A percentile compares a stretch with the other conserved stretches of the same genome.
These are phyloP conservation scores for Bauhinia variegata DNA, from an alignment of 306 rosid genomes.

Conservation along the genomic window DNA sequence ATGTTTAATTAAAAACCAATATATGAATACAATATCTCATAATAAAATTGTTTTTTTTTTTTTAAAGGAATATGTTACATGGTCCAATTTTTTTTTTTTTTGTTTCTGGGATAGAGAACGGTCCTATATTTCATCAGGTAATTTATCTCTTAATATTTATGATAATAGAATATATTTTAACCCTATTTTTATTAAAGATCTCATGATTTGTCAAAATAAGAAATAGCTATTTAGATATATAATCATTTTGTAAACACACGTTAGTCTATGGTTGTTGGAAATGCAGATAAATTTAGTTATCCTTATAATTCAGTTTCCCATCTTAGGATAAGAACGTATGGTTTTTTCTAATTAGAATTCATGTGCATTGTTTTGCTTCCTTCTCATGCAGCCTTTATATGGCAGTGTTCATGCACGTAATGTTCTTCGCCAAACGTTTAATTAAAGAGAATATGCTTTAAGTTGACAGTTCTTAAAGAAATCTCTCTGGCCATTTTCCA, in stretches of 20 bases:
- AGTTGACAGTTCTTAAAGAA: conserved; percentile 48
- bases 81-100: too few species aligned
- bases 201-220: background rate
- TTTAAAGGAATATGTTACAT: too few species aligned
- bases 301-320: conserved; percentile 27
- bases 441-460: conserved; percentile 59
- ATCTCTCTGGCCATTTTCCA: conserved; percentile 35
- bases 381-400: conserved; percentile 38
- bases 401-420: conserved; percentile 50
- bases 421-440: conserved; percentile 22
- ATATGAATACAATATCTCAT: too few species aligned
- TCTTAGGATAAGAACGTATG: conserved; percentile 40
- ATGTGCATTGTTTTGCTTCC: too few species aligned
- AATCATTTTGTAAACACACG: conserved; percentile 33
- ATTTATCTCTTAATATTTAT: too few species aligned
- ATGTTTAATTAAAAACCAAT: too few species aligned
- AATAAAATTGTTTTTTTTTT: too few species aligned
- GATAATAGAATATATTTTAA: too few species aligned
- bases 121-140: too few species aligned
- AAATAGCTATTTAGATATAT: background rate
- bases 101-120: too few species aligned
- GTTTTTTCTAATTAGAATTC: conserved; percentile 34
- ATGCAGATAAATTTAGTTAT: conserved; percentile 42
- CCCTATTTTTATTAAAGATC: background rate
- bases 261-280: conserved; percentile 44